Conservation (phyloP, 371 early-diverging fungal genomes). For the Mortierella sp. region DNA sequence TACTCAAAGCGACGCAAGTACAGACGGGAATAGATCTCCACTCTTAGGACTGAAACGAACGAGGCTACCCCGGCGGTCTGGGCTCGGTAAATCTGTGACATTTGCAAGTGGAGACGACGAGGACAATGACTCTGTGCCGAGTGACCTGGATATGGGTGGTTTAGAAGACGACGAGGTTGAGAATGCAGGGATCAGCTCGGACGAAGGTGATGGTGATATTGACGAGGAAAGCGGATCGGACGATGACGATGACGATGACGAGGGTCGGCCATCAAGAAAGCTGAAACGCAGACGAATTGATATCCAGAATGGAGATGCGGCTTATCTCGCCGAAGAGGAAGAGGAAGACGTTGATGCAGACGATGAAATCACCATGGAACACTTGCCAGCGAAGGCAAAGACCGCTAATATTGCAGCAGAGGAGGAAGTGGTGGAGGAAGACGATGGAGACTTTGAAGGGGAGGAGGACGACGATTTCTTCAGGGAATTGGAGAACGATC, state of each 20-base stretch:
- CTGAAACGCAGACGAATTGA: slow-evolving; percentile 18
- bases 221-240: slow-evolving; percentile 52
- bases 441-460: slow-evolving; percentile 21
- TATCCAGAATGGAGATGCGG: neutral
- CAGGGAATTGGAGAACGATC: slow-evolving; percentile 45
- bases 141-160: slow-evolving; percentile 51
- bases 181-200: slow-evolving; percentile 13
- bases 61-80: slow-evolving; percentile 33
- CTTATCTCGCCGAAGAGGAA: neutral
- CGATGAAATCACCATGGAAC: slow-evolving; percentile 40
- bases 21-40: slow-evolving; percentile 26
- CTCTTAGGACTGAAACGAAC: slow-evolving; percentile 34
- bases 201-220: slow-evolving; percentile 45
- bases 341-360: slow-evolving; percentile 30
- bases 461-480: slow-evolving; percentile 52
- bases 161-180: slow-evolving; percentile 56
- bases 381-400: neutral
- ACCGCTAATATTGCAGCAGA: neutral
- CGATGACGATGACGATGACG: slow-evolving; percentile 25
- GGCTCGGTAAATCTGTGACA: slow-evolving; percentile 29
- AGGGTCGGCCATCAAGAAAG: slow-evolving; percentile 1
- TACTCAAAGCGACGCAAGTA: slow-evolving; percentile 41
- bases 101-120: slow-evolving; percentile 33
- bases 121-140: slow-evolving; percentile 41
- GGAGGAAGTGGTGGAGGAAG: neutral